A percentile compares a stretch with the other conserved stretches of the same genome.
Evolutionary conservation across 2,329 filamentous ascomycete genomes (phyloP).

Genomic region (Aciculosporium take): DNA sequence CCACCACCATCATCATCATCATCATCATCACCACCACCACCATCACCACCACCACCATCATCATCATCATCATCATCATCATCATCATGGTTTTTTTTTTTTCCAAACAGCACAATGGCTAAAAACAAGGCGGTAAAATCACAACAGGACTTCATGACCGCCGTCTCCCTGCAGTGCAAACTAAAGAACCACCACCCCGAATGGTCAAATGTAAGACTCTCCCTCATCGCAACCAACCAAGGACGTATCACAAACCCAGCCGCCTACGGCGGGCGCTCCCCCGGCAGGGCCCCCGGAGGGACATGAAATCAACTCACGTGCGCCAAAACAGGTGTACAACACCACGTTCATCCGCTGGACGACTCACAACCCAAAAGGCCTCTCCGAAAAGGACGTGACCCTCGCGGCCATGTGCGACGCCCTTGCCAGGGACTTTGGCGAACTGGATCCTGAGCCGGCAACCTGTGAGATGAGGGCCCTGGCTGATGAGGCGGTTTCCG

Average conservation of each 20-base stretch:
- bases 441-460: conserved; percentile 24
- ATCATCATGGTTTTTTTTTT: too few relatives aligned
- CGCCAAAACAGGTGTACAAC: conserved; percentile 61
- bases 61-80: too few relatives aligned
- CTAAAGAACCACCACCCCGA: conserved; percentile 58
- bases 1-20: too few relatives aligned
- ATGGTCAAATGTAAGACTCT: conserved; percentile 51
- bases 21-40: too few relatives aligned
- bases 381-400: conserved; percentile 48
- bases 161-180: conserved; percentile 53
- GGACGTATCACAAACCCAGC: too few relatives aligned
- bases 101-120: too few relatives aligned
- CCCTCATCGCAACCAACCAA: background rate
- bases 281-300: too few relatives aligned
- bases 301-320: too few relatives aligned
- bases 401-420: conserved; percentile 50
- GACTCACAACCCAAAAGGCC: conserved; percentile 50
- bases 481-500: conserved; percentile 29
- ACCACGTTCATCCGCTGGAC: conserved; percentile 59
- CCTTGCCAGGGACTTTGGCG: conserved; percentile 41
- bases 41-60: too few relatives aligned
- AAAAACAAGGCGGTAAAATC: background rate
- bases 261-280: too few relatives aligned
- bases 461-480: conserved; percentile 27
- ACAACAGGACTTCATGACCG: conserved; percentile 58